Evolutionary conservation across 352 stramenopile genomes (phyloP).

Genomic region (Globisporangium nagaii): DNA sequence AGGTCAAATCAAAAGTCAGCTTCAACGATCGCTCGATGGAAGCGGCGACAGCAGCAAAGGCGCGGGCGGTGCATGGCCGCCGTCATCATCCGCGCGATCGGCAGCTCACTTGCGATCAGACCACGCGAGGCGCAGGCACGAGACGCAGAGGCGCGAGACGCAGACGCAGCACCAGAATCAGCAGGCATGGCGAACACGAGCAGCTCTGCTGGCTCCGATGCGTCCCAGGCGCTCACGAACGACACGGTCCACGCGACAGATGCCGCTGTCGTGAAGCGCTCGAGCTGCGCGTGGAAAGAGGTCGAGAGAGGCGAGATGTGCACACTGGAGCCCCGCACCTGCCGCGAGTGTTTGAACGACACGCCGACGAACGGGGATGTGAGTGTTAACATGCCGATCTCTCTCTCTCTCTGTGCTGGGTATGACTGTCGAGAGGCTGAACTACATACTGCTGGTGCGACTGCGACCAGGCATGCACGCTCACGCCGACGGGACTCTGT

Average conservation of each 20-base stretch:
- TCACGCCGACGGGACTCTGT: constrained; percentile 23
- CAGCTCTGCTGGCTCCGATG: background rate
- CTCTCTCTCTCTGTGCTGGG: background rate
- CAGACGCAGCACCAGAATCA: background rate
- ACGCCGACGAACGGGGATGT: constrained; percentile 26
- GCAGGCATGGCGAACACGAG: background rate
- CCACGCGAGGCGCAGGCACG: no score
- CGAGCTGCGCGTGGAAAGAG: constrained; percentile 28
- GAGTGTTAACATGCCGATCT: no score
- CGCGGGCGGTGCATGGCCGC: no score
- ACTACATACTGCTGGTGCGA: constrained; percentile 10
- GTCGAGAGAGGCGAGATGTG: constrained; percentile 8
- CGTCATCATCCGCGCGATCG: no score
- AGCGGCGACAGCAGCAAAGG: no score
- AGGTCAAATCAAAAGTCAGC: no score
- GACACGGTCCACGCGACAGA: background rate
- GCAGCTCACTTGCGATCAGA: background rate
- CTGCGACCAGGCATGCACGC: constrained; percentile 14
- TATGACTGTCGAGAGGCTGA: background rate
- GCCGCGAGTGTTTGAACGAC: constrained; percentile 26
- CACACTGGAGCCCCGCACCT: constrained; percentile 22
- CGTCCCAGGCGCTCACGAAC: background rate
- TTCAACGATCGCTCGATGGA: no score
- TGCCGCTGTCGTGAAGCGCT: background rate
- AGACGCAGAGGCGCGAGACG: no score